Evolutionary conservation across 345 rosid species (phyloP), one percentile per base, ranked within the genome.

Genomic region (Moricandia moricandioides): DNA sequence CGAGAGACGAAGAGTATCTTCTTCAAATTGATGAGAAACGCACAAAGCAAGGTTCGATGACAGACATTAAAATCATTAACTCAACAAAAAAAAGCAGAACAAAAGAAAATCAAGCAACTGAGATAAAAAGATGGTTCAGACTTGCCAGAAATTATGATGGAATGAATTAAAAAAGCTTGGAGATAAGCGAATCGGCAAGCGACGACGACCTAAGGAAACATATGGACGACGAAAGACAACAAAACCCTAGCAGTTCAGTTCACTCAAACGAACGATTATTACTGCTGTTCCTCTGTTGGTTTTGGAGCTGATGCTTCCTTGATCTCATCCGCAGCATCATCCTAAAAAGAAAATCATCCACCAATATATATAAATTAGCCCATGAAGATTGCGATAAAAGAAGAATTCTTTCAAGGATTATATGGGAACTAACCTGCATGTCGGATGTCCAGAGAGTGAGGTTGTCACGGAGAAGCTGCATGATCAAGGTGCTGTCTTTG

Each of bases 361-460:
- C 31, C 43, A 8, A 3, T 1, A 34, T 34, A 34, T 34, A 21
- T 10, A 10, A 7, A 1, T 55, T 56, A 49, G 10, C 6, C 14
- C n/a, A 60, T 17, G 57, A 43, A 14, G n/a, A 37, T 14, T 7
- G 17, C 6, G 3, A 49, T 37, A 13, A 13, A 4, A 43, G 49
- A 43, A 45, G 3, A 45, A 12, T 16, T 45, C 4, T 12, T 5
- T 16, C 13, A 45, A 13, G 17, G 51, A 45, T 13, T 45, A 45
- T 13, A 13, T 13, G 51, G 16, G 51, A 45, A 45, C 51, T 12
- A 5, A 94, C 98, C 98, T 91, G 99, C 96, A 95, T 88, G 62
- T 95, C 97, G 8, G 97, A 95, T 60, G 99, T 95, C 99, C 97
- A 91, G 56, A 95, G 84, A 34, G 98, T 94, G 82, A 94, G 98